Percentiles rank a stretch among this genome's conserved stretches.
Conservation (phyloP, 2,329 filamentous ascomycete genomes). For the Aspergillus awamori region DNA sequence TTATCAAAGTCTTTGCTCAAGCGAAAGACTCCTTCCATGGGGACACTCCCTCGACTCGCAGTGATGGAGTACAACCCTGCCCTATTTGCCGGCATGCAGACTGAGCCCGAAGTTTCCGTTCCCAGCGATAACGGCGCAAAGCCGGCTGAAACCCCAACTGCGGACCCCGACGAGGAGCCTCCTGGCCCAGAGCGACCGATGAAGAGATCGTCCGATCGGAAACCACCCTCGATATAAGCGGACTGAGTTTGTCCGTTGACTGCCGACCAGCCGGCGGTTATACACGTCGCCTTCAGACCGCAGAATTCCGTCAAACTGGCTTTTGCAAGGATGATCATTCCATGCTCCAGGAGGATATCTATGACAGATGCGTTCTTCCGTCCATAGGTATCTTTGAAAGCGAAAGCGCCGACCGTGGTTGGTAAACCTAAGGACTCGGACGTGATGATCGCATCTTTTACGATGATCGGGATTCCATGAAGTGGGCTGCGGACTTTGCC, state of each 20-base stretch:
- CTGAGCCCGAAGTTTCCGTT: neutral
- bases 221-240: neutral
- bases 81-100: slow-evolving; percentile 2
- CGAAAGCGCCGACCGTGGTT: neutral
- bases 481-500: neutral
- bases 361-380: neutral
- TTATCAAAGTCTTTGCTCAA: neutral
- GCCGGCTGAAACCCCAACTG: neutral
- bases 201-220: neutral
- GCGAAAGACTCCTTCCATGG: neutral
- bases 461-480: slow-evolving; percentile 1
- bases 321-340: neutral
- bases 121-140: neutral
- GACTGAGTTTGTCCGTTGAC: neutral
- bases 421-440: neutral
- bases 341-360: neutral
- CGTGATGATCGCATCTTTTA: slow-evolving; percentile 3
- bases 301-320: slow-evolving; percentile 6
- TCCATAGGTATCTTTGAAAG: neutral
- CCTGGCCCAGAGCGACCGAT: slow-evolving; percentile 3
- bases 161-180: neutral
- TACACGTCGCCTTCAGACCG: neutral
- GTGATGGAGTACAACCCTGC: neutral
- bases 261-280: slow-evolving; percentile 4
- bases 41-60: neutral